These are phyloP conservation scores for Sinapis alba DNA, from an alignment of 441 rosid species.

Conservation along the genomic window DNA sequence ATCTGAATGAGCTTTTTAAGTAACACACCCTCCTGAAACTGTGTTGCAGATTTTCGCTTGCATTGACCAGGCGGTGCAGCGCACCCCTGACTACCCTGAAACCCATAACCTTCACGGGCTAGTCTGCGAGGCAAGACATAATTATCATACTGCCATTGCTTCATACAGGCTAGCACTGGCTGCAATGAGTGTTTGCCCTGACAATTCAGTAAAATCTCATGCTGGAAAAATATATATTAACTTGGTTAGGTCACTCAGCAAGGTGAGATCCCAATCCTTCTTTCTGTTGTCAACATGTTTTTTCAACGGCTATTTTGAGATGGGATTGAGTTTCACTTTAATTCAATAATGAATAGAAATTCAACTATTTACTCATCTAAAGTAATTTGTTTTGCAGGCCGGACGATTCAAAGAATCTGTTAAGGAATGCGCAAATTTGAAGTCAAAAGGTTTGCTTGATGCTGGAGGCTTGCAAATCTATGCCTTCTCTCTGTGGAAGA, in stretches of 20 bases:
- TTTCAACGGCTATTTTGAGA: neutral
- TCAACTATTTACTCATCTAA: slow-evolving; percentile 21
- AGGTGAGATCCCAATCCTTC: slow-evolving; percentile 50
- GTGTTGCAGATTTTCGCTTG: slow-evolving; percentile 79
- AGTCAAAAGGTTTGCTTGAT: slow-evolving; percentile 76
- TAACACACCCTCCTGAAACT: slow-evolving; percentile 16
- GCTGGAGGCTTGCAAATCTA: slow-evolving; percentile 76
- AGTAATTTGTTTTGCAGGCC: slow-evolving; percentile 52
- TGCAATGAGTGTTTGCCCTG: slow-evolving; percentile 53
- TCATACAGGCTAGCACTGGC: slow-evolving; percentile 71
- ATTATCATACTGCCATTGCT: slow-evolving; percentile 64
- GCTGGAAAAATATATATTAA: slow-evolving; percentile 64
- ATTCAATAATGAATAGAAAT: slow-evolving; percentile 11
- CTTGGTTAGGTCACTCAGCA: slow-evolving; percentile 82
- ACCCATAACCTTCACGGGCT: slow-evolving; percentile 88
- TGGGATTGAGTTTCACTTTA: neutral
- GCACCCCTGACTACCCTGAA: slow-evolving; percentile 77
- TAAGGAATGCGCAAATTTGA: slow-evolving; percentile 67
- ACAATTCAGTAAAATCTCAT: slow-evolving; percentile 46
- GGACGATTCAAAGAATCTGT: slow-evolving; percentile 72
- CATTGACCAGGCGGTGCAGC: slow-evolving; percentile 88
- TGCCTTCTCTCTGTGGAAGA: slow-evolving; percentile 85
- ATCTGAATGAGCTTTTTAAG: neutral
- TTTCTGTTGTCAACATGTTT: slow-evolving; percentile 20
- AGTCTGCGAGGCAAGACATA: slow-evolving; percentile 74